Evolutionary conservation across 192 early-diverging fungal genomes (phyloP).

Genomic region (Phlyctochytrium bullatum): DNA sequence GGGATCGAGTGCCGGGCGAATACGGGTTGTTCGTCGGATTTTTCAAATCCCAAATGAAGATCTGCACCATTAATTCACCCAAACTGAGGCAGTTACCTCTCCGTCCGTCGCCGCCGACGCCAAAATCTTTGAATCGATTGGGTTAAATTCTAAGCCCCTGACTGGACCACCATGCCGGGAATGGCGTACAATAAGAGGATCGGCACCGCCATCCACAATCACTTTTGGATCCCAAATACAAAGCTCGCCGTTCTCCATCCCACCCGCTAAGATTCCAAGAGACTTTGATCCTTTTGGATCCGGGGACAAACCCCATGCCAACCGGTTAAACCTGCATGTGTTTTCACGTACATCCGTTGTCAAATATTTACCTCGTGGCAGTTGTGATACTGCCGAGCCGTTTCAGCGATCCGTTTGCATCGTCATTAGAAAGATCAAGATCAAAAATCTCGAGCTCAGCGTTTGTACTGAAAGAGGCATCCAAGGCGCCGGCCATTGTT

Average conservation of each 20-base stretch:
- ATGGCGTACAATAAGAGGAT: slow-evolving; percentile 62
- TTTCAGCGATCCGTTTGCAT: slow-evolving; percentile 21
- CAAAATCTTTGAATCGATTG: slow-evolving; percentile 78
- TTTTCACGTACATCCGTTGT: too few relatives aligned
- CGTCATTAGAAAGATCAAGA: slow-evolving; percentile 47
- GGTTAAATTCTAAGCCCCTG: slow-evolving; percentile 90
- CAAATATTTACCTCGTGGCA: slow-evolving; percentile 57
- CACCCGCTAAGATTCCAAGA: slow-evolving; percentile 84
- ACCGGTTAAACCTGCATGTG: slow-evolving; percentile 72
- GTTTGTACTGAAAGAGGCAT: slow-evolving; percentile 89
- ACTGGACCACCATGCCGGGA: slow-evolving; percentile 84
- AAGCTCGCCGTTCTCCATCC: slow-evolving; percentile 93
- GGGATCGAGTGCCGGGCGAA: slow-evolving; percentile 79
- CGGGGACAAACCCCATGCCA: slow-evolving; percentile 70
- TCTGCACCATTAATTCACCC: slow-evolving; percentile 38
- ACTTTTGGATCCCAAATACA: slow-evolving; percentile 78
- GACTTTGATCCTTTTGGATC: slow-evolving; percentile 37
- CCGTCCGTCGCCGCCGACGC: slow-evolving; percentile 87
- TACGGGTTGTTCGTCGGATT: slow-evolving; percentile 79
- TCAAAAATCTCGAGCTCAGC: slow-evolving; percentile 88
- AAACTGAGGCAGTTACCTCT: slow-evolving; percentile 62
- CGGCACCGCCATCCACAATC: slow-evolving; percentile 58
- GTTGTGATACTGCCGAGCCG: slow-evolving; percentile 53
- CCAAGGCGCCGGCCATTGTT: slow-evolving; percentile 94
- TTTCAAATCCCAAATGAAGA: slow-evolving; percentile 94